Conservation (phyloP, 805 yeast species). For the Grigorovia transvaalensis region DNA sequence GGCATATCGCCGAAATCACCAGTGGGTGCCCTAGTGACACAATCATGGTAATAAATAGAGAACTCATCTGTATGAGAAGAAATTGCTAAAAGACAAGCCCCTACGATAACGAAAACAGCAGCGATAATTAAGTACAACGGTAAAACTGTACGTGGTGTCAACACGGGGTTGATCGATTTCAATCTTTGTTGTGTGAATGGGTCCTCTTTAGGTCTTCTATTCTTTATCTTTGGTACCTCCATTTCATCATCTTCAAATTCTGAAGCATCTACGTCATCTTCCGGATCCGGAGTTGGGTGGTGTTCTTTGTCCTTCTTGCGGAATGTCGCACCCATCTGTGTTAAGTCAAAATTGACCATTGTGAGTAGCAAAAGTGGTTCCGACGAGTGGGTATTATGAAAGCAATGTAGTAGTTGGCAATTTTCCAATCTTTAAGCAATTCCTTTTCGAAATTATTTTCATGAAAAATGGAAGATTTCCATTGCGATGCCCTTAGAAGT, state of each 20-base stretch:
- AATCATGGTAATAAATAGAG: conserved; percentile 63
- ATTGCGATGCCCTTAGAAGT: neutral
- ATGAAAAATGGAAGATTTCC: neutral
- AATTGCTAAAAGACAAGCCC: conserved; percentile 70
- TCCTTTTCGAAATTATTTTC: too few relatives aligned
- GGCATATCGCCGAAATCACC: conserved; percentile 45
- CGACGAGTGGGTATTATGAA: neutral
- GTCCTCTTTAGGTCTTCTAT: conserved; percentile 60
- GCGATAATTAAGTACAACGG: conserved; percentile 70
- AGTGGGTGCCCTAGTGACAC: conserved; percentile 44
- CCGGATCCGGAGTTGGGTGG: conserved; percentile 11
- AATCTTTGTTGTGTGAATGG: conserved; percentile 62
- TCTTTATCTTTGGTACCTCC: conserved; percentile 34
- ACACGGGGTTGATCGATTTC: conserved; percentile 60
- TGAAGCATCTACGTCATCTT: conserved; percentile 26
- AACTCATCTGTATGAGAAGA: conserved; percentile 63
- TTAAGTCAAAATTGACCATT: conserved; percentile 22
- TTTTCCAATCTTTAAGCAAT: neutral
- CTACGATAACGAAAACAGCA: conserved; percentile 79
- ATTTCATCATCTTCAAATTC: conserved; percentile 32
- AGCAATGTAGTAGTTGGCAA: neutral
- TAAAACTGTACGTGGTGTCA: conserved; percentile 81
- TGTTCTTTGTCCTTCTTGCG: conserved; percentile 20
- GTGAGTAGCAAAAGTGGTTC: neutral
- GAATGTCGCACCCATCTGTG: conserved; percentile 21